These are phyloP conservation scores for Trichoderma simmonsii DNA, from an alignment of 2,329 filamentous ascomycete species.

Conservation along the genomic window DNA sequence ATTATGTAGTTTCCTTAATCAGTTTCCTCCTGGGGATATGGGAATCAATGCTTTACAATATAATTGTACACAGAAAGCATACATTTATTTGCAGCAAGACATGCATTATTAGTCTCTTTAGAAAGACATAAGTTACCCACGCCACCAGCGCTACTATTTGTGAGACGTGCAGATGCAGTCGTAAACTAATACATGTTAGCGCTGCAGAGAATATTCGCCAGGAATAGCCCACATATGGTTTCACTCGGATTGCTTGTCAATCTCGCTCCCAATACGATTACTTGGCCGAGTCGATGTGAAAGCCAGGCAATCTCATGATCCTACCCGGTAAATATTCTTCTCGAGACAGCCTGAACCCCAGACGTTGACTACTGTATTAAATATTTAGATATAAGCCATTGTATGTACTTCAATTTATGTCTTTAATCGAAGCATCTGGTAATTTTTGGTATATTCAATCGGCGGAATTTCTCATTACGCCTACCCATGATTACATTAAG, in stretches of 20 bases:
- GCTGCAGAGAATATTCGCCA: background rate
- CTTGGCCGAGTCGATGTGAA: background rate
- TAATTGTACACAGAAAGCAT: background rate
- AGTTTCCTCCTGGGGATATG: background rate
- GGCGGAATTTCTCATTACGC: no score
- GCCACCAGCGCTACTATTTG: fast-evolving
- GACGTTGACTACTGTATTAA: no score
- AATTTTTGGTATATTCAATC: no score
- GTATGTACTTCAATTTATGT: fast-evolving
- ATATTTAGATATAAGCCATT: no score
- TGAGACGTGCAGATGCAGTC: background rate
- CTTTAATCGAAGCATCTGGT: no score
- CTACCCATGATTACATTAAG: no score
- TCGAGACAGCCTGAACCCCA: no score
- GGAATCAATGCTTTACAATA: background rate
- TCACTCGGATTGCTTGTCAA: background rate
- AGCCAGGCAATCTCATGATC: background rate
- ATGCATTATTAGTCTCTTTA: background rate
- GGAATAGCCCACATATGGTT: fast-evolving
- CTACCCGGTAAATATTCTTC: no score
- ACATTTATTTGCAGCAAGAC: background rate
- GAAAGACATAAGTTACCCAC: no score
- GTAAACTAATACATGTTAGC: background rate
- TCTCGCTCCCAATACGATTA: background rate
- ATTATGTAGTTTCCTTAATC: background rate